Conservation (phyloP, 2,329 filamentous ascomycete species). For the Trichoderma harzianum region DNA sequence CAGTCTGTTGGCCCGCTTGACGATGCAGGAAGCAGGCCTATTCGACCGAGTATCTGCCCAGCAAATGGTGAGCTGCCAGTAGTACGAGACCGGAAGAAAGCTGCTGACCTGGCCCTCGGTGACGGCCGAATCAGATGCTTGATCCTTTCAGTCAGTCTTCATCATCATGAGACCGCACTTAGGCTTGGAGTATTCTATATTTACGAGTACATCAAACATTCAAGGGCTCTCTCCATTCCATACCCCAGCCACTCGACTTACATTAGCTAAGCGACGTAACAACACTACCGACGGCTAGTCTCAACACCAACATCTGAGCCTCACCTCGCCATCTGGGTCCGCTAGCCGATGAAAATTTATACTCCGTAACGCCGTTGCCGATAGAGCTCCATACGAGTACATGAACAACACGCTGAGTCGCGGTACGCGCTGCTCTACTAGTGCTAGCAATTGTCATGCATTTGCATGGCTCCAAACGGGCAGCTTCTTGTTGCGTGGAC, state of each 20-base stretch:
- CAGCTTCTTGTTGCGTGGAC: neutral
- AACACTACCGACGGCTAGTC: neutral
- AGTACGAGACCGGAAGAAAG: neutral
- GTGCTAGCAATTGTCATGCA: slow-evolving; percentile 4
- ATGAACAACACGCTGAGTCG: neutral
- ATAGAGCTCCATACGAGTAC: slow-evolving; percentile 1
- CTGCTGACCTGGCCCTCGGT: neutral
- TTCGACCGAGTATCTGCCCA: slow-evolving; percentile 9
- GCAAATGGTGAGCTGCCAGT: neutral
- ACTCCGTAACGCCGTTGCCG: slow-evolving; percentile 7
- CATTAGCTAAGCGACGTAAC: neutral
- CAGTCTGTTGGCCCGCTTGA: neutral
- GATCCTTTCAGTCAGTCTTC: neutral
- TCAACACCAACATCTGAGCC: neutral
- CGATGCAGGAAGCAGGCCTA: slow-evolving; percentile 1
- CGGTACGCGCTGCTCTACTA: neutral
- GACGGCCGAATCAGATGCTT: neutral
- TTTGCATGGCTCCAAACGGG: slow-evolving; percentile 2
- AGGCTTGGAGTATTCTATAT: neutral
- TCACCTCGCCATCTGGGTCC: neutral
- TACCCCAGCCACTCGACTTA: neutral
- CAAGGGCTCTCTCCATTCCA: neutral
- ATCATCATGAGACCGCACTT: neutral
- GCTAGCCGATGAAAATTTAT: neutral
- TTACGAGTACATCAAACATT: neutral